A percentile compares a stretch with the other conserved stretches of the same genome.
Evolutionary conservation across 1,284 basidiomycete genomes (phyloP).

Genomic region (Anthracocystis walkeri): DNA sequence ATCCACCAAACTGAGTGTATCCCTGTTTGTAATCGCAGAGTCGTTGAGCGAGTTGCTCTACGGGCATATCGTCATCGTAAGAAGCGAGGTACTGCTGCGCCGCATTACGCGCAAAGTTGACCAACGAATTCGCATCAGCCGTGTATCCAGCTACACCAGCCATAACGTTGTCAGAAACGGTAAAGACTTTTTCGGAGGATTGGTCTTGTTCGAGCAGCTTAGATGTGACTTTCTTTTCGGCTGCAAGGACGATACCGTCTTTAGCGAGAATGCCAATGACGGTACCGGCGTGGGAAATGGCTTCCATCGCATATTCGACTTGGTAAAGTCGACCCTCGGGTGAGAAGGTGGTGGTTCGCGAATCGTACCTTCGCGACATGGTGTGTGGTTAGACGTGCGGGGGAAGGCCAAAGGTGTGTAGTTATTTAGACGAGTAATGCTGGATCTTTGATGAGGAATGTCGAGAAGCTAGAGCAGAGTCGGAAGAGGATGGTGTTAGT

Average conservation of each 20-base stretch:
- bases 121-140: slow-evolving; percentile 95
- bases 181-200: slow-evolving; percentile 96
- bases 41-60: slow-evolving; percentile 91
- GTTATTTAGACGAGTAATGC: neutral
- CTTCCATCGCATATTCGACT: slow-evolving; percentile 99
- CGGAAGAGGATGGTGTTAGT: neutral
- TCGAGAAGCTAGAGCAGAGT: neutral
- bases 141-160: slow-evolving; percentile 95
- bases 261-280: slow-evolving; percentile 94
- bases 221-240: slow-evolving; percentile 98
- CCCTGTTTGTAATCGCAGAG: slow-evolving; percentile 98
- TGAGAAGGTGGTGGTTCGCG: slow-evolving; percentile 65
- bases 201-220: slow-evolving; percentile 92
- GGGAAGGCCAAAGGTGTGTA: neutral
- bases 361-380: slow-evolving; percentile 69
- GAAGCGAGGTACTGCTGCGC: slow-evolving; percentile 87
- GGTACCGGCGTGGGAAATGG: slow-evolving; percentile 95
- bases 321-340: slow-evolving; percentile 71
- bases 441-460: neutral
- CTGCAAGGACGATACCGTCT: slow-evolving; percentile 91
- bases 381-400: slow-evolving; percentile 9
- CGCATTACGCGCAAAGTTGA: slow-evolving; percentile 91
- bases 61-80: slow-evolving; percentile 98
- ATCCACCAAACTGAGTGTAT: slow-evolving; percentile 97
- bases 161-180: slow-evolving; percentile 83